Evolutionary conservation across 2,329 filamentous ascomycete genomes (phyloP).

Genomic region (Colletotrichum navitas): DNA sequence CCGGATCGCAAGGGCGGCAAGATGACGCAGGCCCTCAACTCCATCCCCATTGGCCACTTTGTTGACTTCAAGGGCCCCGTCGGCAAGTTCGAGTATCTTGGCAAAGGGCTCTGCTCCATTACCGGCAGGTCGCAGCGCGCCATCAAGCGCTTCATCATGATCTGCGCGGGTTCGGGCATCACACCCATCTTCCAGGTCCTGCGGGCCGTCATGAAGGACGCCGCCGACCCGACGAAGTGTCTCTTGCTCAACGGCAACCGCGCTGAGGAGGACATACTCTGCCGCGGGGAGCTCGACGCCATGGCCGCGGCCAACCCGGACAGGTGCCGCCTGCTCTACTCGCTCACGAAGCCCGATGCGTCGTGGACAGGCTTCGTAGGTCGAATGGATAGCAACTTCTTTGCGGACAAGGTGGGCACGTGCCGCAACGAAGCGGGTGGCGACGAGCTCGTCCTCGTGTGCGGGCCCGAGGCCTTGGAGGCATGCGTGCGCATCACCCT

Average conservation of each 20-base stretch:
- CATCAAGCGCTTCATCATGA: conserved; percentile 82
- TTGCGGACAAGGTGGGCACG: conserved; percentile 69
- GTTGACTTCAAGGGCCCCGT: conserved; percentile 91
- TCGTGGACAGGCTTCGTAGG: conserved; percentile 78
- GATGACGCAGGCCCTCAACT: conserved; percentile 85
- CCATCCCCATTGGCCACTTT: conserved; percentile 76
- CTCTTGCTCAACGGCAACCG: conserved; percentile 85
- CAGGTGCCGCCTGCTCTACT: conserved; percentile 75
- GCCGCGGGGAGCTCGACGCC: conserved; percentile 76
- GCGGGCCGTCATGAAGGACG: conserved; percentile 76
- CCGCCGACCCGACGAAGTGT: conserved; percentile 74
- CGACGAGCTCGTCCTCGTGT: conserved; percentile 78
- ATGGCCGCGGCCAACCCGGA: conserved; percentile 66
- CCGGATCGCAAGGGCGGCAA: conserved; percentile 73
- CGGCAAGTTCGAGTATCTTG: conserved; percentile 85
- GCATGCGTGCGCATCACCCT: conserved; percentile 69
- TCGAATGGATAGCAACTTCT: conserved; percentile 72
- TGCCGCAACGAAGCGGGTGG: conserved; percentile 51
- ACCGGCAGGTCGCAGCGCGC: conserved; percentile 63
- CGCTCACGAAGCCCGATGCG: conserved; percentile 72
- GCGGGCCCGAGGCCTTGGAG: conserved; percentile 83
- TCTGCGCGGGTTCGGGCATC: conserved; percentile 89
- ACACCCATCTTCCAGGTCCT: conserved; percentile 93
- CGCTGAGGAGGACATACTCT: conserved; percentile 84
- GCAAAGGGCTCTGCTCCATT: conserved; percentile 73